Evolutionary conservation across 495 filamentous ascomycete species (phyloP).

Genomic region (Aspergillus avenaceus): DNA sequence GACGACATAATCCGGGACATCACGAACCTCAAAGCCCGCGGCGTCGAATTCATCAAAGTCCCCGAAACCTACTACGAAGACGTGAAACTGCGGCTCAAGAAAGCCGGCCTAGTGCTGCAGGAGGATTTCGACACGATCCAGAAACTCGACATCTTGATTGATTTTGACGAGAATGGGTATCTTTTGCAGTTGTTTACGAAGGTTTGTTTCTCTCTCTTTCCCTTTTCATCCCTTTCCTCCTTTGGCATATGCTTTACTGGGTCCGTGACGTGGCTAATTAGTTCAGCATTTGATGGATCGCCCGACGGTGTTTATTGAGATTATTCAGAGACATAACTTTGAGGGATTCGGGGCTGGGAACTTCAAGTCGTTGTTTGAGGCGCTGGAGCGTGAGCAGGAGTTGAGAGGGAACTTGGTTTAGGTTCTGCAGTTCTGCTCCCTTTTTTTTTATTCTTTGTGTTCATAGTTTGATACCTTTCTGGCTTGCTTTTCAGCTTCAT

Average conservation of each 20-base stretch:
- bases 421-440: not conserved
- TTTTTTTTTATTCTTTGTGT: too few relatives aligned
- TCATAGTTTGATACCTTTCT: not conserved
- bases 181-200: slow-evolving; percentile 84
- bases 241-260: too few relatives aligned
- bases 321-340: slow-evolving; percentile 85
- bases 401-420: slow-evolving; percentile 69
- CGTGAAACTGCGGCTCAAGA: slow-evolving; percentile 62
- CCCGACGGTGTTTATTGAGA: slow-evolving; percentile 90
- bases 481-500: not conserved
- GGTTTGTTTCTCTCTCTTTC: slow-evolving; percentile 31
- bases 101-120: slow-evolving; percentile 48
- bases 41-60: slow-evolving; percentile 85
- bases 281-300: slow-evolving; percentile 79
- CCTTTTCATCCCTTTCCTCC: too few relatives aligned
- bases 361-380: slow-evolving; percentile 89
- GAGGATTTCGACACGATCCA: slow-evolving; percentile 75
- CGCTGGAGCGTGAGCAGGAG: slow-evolving; percentile 85
- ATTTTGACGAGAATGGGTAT: slow-evolving; percentile 89
- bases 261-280: too few relatives aligned
- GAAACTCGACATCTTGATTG: slow-evolving; percentile 76
- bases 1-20: slow-evolving; percentile 73
- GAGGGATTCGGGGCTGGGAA: slow-evolving; percentile 91
- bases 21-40: slow-evolving; percentile 65
- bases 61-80: slow-evolving; percentile 78